Base-by-base conservation (phyloP, 164 flowering plant genomes). In the Berberis vulgaris region DNA sequence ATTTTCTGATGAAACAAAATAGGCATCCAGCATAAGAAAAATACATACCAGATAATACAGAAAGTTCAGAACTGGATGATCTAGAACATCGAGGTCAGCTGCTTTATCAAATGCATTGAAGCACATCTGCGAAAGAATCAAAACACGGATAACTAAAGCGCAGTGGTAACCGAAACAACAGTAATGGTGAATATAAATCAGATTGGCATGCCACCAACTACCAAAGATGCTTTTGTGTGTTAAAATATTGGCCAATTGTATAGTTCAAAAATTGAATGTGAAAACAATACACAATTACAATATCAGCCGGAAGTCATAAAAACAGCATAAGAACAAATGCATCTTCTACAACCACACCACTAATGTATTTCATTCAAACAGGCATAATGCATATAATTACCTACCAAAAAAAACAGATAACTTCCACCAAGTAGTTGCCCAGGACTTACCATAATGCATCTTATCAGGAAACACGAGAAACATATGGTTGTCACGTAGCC, bases 401-500 rank as follows among this genome's bases (percentile, higher is more conserved):
- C 13, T 52, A 52, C 3, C 10, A 4, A 52, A 52, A 52, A 10
- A 52, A 1, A 10, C 8, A 52, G 8, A 11, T 11, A 52, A 1
- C n/a, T 11, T 52, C 4, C 2, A 11, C 8, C 10, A 52, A 12
- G n/a, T 1, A 10, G 4, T 12, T 52, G 2, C 50, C 5, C 13
- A 7, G n/a, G 42, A 71, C 95, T 88, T 65, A 94, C 99, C 96
- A 94, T 86, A 41, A 94, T 67, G 67, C 95, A 87, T 79, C 99
- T 83, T 26, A 86, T 65, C 9, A 94, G 88, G 77, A 94, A 94
- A 68, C 99, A 94, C 41, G 82, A n/a, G 78, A 90, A 94, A 73
- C 99, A 94, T 73, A 94, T 91, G 10, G 93, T 82, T 5, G 99
- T 94, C 63, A 94, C 99, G 72, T 86, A 94, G 74, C 99, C 99